phyloP scores from a whole-genome alignment of 2,329 filamentous ascomycete species.

The Aaosphaeria arxii region DNA sequence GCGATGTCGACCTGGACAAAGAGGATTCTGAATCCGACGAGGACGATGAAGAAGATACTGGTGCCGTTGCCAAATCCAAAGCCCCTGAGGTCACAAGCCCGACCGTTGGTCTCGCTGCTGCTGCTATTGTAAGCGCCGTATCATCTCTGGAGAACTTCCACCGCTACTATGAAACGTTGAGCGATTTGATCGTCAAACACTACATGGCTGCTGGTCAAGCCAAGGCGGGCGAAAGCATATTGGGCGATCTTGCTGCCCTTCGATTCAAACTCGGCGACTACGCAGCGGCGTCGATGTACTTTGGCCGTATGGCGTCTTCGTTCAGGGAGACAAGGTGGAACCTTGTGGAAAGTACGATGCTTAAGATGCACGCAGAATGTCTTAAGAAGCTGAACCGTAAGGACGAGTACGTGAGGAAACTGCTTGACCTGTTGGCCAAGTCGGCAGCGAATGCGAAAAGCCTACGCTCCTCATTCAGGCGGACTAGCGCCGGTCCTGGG shows the following conservation, averaged over 20 bases:
- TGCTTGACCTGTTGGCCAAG: constrained; percentile 72
- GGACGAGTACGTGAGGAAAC: constrained; percentile 75
- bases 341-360: constrained; percentile 74
- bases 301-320: constrained; percentile 73
- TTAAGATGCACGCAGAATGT: constrained; percentile 82
- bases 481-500: constrained; percentile 2
- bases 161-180: constrained; percentile 57
- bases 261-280: constrained; percentile 77
- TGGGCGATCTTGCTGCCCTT: constrained; percentile 82
- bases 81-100: constrained; percentile 4
- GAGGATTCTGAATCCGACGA: constrained; percentile 11
- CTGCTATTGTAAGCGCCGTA: constrained; percentile 29
- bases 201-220: constrained; percentile 75
- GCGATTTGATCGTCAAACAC: constrained; percentile 78
- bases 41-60: constrained; percentile 2
- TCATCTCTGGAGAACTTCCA: constrained; percentile 38
- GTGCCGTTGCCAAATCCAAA: constrained; percentile 4
- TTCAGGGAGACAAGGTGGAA: constrained; percentile 79
- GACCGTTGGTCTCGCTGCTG: constrained; percentile 27
- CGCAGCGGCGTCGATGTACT: constrained; percentile 69
- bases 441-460: constrained; percentile 44
- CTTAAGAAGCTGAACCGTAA: constrained; percentile 71
- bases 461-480: constrained; percentile 18
- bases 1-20: constrained; percentile 38
- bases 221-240: constrained; percentile 72